A percentile compares a stretch with the other conserved stretches of the same genome.
Evolutionary conservation across 257 asterid species (phyloP).

Genomic region (Fraxinus pennsylvanica): DNA sequence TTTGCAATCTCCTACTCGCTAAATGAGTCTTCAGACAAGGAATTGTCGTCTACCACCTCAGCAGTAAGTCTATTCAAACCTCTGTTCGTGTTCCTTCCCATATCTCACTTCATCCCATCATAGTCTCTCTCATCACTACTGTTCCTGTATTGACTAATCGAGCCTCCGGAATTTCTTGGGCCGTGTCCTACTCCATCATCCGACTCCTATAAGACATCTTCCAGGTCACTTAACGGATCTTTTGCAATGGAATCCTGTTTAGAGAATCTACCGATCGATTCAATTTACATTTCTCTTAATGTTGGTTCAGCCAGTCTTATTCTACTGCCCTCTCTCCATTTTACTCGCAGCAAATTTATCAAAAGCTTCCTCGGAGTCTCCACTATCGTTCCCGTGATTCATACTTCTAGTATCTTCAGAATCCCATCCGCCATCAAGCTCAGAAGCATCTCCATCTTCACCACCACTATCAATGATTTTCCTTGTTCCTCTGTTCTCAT

Average conservation of each 20-base stretch:
- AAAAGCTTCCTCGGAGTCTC: slow-evolving; percentile 33
- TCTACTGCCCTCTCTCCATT: slow-evolving; percentile 38
- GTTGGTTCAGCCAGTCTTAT: slow-evolving; percentile 30
- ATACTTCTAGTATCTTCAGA: slow-evolving; percentile 35
- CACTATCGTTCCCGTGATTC: slow-evolving; percentile 31
- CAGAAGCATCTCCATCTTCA: slow-evolving; percentile 44
- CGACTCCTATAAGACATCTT: slow-evolving; percentile 46
- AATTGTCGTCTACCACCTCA: background rate
- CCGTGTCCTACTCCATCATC: slow-evolving; percentile 33
- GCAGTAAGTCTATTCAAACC: slow-evolving; percentile 15
- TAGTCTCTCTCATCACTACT: slow-evolving; percentile 44
- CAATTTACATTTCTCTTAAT: slow-evolving; percentile 37
- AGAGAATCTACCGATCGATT: slow-evolving; percentile 21
- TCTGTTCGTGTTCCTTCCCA: slow-evolving; percentile 20
- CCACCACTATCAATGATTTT: slow-evolving; percentile 35
- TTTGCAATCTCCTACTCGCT: slow-evolving; percentile 35
- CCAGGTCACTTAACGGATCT: slow-evolving; percentile 48
- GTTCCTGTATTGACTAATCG: slow-evolving; percentile 34
- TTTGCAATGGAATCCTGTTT: slow-evolving; percentile 27
- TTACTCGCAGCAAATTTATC: slow-evolving; percentile 28
- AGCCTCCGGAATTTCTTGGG: slow-evolving; percentile 15
- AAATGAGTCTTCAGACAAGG: slow-evolving; percentile 19
- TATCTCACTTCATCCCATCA: slow-evolving; percentile 21
- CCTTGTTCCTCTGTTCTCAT: slow-evolving; percentile 47
- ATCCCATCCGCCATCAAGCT: slow-evolving; percentile 43